Conservation (phyloP, 306 rosid species). For the Inga leiocalycina region DNA sequence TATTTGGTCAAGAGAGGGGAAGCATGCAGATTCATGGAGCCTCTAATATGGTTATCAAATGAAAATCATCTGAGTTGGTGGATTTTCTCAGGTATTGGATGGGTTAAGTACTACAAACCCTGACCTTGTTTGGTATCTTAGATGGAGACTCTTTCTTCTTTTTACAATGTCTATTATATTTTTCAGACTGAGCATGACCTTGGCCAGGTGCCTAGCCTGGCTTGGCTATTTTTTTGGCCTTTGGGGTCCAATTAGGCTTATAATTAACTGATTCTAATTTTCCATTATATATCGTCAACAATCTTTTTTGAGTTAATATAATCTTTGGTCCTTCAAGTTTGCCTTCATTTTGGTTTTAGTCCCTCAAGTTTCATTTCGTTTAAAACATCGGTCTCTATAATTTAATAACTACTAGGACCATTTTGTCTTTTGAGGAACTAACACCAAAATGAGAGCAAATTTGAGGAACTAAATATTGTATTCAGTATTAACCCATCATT, state of each 20-base stretch:
- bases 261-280: not conserved
- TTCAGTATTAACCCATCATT: too few species aligned
- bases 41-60: constrained; percentile 54
- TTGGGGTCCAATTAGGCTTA: not conserved
- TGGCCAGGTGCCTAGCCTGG: not conserved
- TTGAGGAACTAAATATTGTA: too few species aligned
- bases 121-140: not conserved
- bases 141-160: not conserved
- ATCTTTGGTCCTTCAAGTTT: too few species aligned
- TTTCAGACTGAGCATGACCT: not conserved
- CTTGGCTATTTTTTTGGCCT: not conserved
- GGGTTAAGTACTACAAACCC: constrained; percentile 27
- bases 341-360: too few species aligned
- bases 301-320: not conserved
- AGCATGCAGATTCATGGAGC: constrained; percentile 5
- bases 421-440: too few species aligned
- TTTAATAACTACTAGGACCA: too few species aligned
- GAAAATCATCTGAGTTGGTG: constrained; percentile 37
- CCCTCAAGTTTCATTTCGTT: too few species aligned
- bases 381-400: too few species aligned
- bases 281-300: not conserved
- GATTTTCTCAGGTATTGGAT: constrained; percentile 29
- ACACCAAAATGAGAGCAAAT: too few species aligned
- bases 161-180: not conserved
- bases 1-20: constrained; percentile 5